Conservation (phyloP, 768 basidiomycete species). For the Nidula microcarpa region DNA sequence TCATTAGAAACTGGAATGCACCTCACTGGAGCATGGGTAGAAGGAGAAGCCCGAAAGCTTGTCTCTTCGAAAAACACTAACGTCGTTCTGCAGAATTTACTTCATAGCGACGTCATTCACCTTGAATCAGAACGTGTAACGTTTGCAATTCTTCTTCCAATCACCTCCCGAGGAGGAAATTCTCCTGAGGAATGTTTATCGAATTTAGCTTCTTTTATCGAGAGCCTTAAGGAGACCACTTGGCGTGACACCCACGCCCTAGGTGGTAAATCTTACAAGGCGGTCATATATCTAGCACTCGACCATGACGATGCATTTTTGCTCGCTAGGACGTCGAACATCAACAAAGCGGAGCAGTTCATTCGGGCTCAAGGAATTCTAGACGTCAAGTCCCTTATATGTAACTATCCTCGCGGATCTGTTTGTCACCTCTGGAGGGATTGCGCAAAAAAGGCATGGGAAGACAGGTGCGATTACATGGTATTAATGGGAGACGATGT, state of each 20-base stretch:
- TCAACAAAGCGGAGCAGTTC: constrained; percentile 29
- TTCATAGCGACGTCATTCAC: constrained; percentile 33
- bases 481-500: constrained; percentile 57
- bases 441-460: constrained; percentile 43
- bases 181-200: constrained; percentile 33
- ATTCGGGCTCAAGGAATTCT: constrained; percentile 32
- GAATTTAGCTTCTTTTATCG: constrained; percentile 37
- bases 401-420: constrained; percentile 37
- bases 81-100: constrained; percentile 15
- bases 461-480: constrained; percentile 46
- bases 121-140: constrained; percentile 27
- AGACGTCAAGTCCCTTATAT: constrained; percentile 30
- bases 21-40: constrained; percentile 46
- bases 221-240: constrained; percentile 43
- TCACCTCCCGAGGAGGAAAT: constrained; percentile 45
- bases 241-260: constrained; percentile 32
- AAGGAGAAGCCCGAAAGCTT: constrained; percentile 22
- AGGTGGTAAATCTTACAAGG: constrained; percentile 24
- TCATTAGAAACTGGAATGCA: constrained; percentile 45
- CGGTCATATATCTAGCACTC: constrained; percentile 50
- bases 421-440: constrained; percentile 54
- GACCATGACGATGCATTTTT: constrained; percentile 47
- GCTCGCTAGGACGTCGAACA: constrained; percentile 8
- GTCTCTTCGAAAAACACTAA: not conserved
- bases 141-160: constrained; percentile 54